A percentile compares a stretch with the other conserved stretches of the same genome.
phyloP scores from a whole-genome alignment of 495 filamentous ascomycete genomes.

The Penicillium lagena region DNA sequence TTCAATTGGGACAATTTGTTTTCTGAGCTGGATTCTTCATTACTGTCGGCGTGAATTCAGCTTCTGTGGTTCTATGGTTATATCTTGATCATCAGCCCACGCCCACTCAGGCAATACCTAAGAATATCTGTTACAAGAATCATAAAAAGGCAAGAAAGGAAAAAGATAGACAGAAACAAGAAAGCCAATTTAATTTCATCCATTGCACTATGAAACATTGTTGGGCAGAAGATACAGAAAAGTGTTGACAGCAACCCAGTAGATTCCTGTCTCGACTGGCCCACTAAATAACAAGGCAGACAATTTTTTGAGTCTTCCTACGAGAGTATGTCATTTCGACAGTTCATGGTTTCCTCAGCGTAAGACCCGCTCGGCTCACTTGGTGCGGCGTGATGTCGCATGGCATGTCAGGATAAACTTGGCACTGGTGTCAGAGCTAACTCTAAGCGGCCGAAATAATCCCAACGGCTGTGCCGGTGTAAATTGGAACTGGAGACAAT shows the following conservation, averaged over 20 bases:
- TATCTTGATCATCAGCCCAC: too few relatives aligned
- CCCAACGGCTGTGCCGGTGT: neutral
- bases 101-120: too few relatives aligned
- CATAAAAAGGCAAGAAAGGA: too few relatives aligned
- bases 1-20: constrained; percentile 20
- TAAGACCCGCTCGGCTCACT: neutral
- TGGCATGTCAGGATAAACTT: neutral
- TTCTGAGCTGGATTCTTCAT: constrained; percentile 14
- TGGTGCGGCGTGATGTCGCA: constrained; percentile 1
- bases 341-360: neutral
- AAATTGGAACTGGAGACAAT: constrained; percentile 3
- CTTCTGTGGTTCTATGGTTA: neutral
- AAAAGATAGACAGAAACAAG: too few relatives aligned
- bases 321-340: neutral
- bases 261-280: too few relatives aligned
- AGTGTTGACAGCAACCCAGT: too few relatives aligned
- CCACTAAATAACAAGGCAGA: neutral
- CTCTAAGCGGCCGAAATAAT: neutral
- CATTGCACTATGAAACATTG: too few relatives aligned
- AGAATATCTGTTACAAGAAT: too few relatives aligned
- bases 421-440: constrained; percentile 3
- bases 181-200: too few relatives aligned
- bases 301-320: neutral
- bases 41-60: constrained; percentile 2
- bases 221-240: too few relatives aligned